A percentile compares a stretch with the other conserved stretches of the same genome.
phyloP scores from a whole-genome alignment of 352 stramenopile genomes.

The Plasmopara viticola region DNA sequence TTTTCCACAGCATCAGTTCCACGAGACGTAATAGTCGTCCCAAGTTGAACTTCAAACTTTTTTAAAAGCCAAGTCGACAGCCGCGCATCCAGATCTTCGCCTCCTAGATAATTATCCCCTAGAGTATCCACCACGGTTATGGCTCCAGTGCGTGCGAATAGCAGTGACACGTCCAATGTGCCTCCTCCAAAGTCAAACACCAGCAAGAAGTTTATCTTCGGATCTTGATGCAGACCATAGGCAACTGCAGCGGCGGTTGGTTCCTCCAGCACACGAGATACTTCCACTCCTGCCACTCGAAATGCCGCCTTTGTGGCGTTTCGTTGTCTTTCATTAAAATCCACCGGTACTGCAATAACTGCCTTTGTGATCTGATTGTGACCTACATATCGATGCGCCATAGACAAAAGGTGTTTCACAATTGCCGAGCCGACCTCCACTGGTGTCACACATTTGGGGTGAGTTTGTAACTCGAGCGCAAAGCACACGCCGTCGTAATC shows the following conservation, averaged over 20 bases:
- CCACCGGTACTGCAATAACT: constrained; percentile 57
- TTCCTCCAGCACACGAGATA: constrained; percentile 69
- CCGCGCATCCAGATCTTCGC: constrained; percentile 90
- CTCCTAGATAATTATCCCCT: constrained; percentile 77
- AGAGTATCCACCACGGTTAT: constrained; percentile 95
- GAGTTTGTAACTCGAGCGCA: constrained; percentile 24
- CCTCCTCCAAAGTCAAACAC: constrained; percentile 95
- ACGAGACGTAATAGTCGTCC: constrained; percentile 23
- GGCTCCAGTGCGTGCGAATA: constrained; percentile 91
- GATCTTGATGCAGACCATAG: constrained; percentile 92
- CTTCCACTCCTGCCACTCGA: constrained; percentile 33
- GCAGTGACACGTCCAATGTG: constrained; percentile 90
- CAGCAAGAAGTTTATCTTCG: constrained; percentile 89
- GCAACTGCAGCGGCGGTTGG: constrained; percentile 93
- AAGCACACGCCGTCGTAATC: constrained; percentile 42
- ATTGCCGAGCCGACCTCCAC: constrained; percentile 36
- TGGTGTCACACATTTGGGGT: constrained; percentile 42
- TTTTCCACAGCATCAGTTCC: constrained; percentile 16
- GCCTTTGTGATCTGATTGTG: constrained; percentile 63
- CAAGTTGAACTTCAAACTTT: constrained; percentile 60
- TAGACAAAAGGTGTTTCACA: constrained; percentile 36
- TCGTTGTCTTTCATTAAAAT: constrained; percentile 42
- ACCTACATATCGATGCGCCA: constrained; percentile 48
- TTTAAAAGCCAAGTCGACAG: constrained; percentile 85
- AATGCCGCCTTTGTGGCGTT: constrained; percentile 43